Percentiles rank a stretch among this genome's conserved stretches.
Evolutionary conservation across 257 asterid species (phyloP).

Genomic region (Nicotiana attenuata): DNA sequence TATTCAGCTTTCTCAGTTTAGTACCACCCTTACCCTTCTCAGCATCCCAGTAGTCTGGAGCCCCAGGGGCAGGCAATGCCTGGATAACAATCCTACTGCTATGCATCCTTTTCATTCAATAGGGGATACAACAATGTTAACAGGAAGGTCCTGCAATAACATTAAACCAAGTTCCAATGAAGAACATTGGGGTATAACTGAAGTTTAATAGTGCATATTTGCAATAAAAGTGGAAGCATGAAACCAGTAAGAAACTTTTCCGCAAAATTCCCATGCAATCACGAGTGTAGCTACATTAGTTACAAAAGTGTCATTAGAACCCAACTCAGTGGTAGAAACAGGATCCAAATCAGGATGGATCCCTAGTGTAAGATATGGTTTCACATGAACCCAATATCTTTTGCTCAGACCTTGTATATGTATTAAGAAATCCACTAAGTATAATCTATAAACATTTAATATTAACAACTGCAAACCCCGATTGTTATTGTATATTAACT

Average conservation of each 20-base stretch:
- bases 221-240: neutral
- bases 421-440: too few species aligned
- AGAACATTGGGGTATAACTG: neutral
- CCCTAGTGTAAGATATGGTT: too few species aligned
- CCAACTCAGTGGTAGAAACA: neutral
- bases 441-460: too few species aligned
- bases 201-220: neutral
- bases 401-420: too few species aligned
- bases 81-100: slow-evolving; percentile 11
- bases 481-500: too few species aligned
- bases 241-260: neutral
- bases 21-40: neutral
- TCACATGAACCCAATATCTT: too few species aligned
- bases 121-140: neutral
- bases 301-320: neutral
- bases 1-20: neutral
- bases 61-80: slow-evolving; percentile 8
- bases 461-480: too few species aligned
- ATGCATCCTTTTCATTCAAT: neutral
- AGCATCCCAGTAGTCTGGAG: neutral
- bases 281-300: neutral
- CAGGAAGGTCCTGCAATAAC: neutral
- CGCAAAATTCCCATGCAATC: neutral
- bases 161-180: neutral
- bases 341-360: neutral